Base-by-base conservation (phyloP, 1,284 basidiomycete genomes). In the Fistulina hepatica region DNA sequence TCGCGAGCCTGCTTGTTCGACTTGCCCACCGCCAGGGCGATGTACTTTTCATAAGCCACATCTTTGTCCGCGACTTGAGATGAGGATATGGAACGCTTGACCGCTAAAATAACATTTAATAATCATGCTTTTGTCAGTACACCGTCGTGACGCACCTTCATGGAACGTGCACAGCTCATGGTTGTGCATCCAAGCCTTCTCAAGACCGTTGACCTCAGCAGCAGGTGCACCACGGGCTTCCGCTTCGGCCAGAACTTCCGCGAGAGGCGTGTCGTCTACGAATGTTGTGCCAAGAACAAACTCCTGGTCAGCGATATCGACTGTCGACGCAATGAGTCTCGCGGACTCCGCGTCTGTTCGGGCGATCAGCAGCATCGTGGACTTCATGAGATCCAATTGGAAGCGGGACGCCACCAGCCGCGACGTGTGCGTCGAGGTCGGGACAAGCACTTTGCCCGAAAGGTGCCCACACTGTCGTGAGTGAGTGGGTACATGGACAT, bases 321-420 rank as follows among this genome's bases (percentile, higher is more conserved):
- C 71, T 41, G 81, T 90, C 17, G 81, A 82, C 12, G 84, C 84
- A 48, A 95, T 71, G 32, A 94, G 73, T 57, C 79, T 85, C 32
- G 76, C 88, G n/a, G 81, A 82, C 60, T 94, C 89, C 8, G 90
- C 82, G 57, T 95, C 92, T 3, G 92, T 94, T 40, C 91, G 80
- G 7, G 89, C 88, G 47, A 95, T 89, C 43, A 91, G 61, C 28
- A 92, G 73, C 75, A 91, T 91, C 12, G 86, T 82, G 36, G 82
- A 81, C 53, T 86, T 81, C 47, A 94, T 68, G 41, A 94, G 65
- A 58, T 94, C 90, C 47, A 88, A 76, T 58, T 91, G 88, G 65
- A 92, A 89, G 20, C 90, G 81, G 21, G 84, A 69, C 10, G 88
- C 74, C 46, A 89, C 69, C 39, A 94, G 73, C 23, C 91, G 80